Base-by-base conservation (phyloP, 208 protist genomes). In the Trypanosoma vivax region DNA sequence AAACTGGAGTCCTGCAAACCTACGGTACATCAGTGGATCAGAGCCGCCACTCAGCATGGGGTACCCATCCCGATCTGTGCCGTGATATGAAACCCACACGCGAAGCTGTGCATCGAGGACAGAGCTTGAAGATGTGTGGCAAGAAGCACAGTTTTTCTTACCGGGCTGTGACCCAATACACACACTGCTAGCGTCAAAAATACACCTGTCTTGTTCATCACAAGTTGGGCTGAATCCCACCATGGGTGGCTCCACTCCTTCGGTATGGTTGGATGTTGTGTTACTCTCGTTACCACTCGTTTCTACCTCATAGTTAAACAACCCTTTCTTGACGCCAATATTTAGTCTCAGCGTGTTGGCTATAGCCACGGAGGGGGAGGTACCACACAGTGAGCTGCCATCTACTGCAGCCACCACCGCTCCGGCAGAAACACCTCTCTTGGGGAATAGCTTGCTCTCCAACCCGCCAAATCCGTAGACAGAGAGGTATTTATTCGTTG, bases 221-320 rank as follows among this genome's bases (percentile, higher is more conserved):
- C 87, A 94, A 9, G 87, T 94, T 9, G 82, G 77, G 11, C 59
- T 53, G 41, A 94, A 94, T 21, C 80, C 87, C 5, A 81, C 79
- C 60, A 78, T 87, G 18, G 69, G 54, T 2, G 85, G 85, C 43
- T 73, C 73, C 37, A 71, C 57, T n/a, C n/a, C n/a, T n/a, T n/a
- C n/a, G n/a, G n/a, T n/a, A n/a, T n/a, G n/a, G n/a, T n/a, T n/a
- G n/a, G n/a, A n/a, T n/a, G n/a, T n/a, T n/a, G n/a, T n/a, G n/a
- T n/a, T n/a, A n/a, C n/a, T n/a, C n/a, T n/a, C n/a, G n/a, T n/a
- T n/a, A n/a, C n/a, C n/a, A n/a, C n/a, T n/a, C n/a, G n/a, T 16
- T 21, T 18, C 37, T 41, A 9, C 51, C 42, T 80, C 53, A 60
- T 94, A 94, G 60, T 90, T 88, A 65, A 94, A 94, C 6, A 58